Evolutionary conservation across 2,329 filamentous ascomycete genomes (phyloP), one percentile per base, ranked within the genome.

Genomic region (Arthrinium puccinioides): DNA sequence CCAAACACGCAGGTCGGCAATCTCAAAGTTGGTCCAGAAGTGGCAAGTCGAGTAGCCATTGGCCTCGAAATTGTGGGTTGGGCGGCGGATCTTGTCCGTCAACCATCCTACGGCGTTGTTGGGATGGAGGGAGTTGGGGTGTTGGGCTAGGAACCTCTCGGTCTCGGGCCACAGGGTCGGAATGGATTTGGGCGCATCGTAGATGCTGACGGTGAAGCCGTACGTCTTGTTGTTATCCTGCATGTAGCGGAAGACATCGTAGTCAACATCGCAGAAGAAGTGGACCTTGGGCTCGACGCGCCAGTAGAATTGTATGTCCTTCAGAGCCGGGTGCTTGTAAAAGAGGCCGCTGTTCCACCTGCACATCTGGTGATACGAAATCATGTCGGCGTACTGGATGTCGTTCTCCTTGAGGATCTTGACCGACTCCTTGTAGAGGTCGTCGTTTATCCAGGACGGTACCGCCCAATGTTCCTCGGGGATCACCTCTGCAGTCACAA

Each of bases 21-120:
- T 90, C 63, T 98, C 92, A 52, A 98, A 98, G 63, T 98, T 98
- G 53, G 83, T 92, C 92, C 92, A 98, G 70, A 98, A 98, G 62
- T 98, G 92, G 60, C 92, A 98, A 3, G 92, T 97, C 23, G 87
- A 94, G 69, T 95, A 98, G 23, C 92, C 92, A 52, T 94, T 84
- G 6, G 90, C 90, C 45, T 82, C 78, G 37, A 72, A 59, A 55
- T 87, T 87, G 60, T 94, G 84, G 11, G 87, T 77, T 1, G 90
- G 89, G 33, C 92, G 76, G 32, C 81, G 74, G 39, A 72, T 62
- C 44, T 76, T 78, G 59, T 98, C 92, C 2, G 82, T 85, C 44
- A 98, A 62, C 90, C 90, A 98, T 23, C 76, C 72, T 64, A 90
- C 76, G 40, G 92, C 89, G 57, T 87, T 95, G 61, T 94, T 88